Conservation (phyloP, 768 basidiomycete species). For the Hemileccinum impolitum region DNA sequence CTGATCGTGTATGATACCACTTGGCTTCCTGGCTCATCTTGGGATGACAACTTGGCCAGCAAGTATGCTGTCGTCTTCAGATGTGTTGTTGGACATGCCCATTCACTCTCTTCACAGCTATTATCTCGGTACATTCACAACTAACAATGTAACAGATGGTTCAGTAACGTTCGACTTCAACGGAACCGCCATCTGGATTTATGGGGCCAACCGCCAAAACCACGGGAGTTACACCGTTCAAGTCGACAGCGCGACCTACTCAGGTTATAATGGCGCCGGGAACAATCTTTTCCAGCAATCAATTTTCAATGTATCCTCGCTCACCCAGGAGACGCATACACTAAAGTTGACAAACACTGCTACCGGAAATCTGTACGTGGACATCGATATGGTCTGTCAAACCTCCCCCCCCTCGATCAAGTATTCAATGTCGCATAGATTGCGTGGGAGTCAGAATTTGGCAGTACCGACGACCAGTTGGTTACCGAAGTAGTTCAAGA, state of each 20-base stretch:
- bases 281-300: constrained; percentile 36
- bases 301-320: constrained; percentile 36
- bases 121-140: constrained; percentile 38
- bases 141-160: constrained; percentile 34
- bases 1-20: constrained; percentile 25
- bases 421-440: constrained; percentile 14
- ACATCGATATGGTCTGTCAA: constrained; percentile 42
- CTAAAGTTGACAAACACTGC: constrained; percentile 34
- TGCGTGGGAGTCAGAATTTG: constrained; percentile 29
- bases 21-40: constrained; percentile 19
- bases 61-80: constrained; percentile 9
- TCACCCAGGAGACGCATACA: constrained; percentile 36
- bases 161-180: constrained; percentile 43
- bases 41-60: constrained; percentile 9
- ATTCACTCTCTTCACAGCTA: constrained; percentile 28
- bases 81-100: not conserved
- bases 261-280: constrained; percentile 27
- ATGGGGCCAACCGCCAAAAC: constrained; percentile 46
- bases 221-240: constrained; percentile 44
- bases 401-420: not conserved
- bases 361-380: constrained; percentile 34
- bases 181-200: constrained; percentile 47
- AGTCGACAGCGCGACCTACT: constrained; percentile 35
- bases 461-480: constrained; percentile 12
- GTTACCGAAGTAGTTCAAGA: constrained; percentile 29